phyloP scores from a whole-genome alignment of 2,329 filamentous ascomycete species.

The Penicillium sp. region DNA sequence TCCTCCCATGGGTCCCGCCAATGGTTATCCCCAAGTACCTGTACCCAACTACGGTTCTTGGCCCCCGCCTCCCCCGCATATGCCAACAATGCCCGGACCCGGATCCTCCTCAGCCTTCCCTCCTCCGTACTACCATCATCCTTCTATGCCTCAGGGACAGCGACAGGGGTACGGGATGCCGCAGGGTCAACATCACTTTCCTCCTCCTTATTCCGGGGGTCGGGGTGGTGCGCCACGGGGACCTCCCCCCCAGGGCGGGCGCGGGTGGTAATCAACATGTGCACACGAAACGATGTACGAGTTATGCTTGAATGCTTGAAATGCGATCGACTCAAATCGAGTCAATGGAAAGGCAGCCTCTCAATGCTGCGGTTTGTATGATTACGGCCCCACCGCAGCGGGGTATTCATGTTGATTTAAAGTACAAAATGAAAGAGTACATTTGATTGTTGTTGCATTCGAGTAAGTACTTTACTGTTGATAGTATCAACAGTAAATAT shows the following conservation, averaged over 20 bases:
- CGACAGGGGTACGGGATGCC: constrained; percentile 21
- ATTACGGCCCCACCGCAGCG: background rate
- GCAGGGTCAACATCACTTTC: constrained; percentile 33
- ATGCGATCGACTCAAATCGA: background rate
- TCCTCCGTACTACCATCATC: constrained; percentile 27
- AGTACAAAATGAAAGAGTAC: background rate
- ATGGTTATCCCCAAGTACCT: constrained; percentile 29
- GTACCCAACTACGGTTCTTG: constrained; percentile 37
- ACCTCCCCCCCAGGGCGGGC: constrained; percentile 10
- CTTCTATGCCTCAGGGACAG: constrained; percentile 14
- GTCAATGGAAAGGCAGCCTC: background rate
- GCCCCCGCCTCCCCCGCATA: constrained; percentile 34
- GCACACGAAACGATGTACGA: constrained; percentile 8
- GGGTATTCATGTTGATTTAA: background rate
- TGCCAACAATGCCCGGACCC: constrained; percentile 23
- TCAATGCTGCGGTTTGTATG: background rate
- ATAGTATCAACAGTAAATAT: background rate
- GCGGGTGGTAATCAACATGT: constrained; percentile 13
- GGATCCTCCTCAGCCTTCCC: constrained; percentile 25
- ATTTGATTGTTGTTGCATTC: background rate
- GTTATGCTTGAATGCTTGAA: background rate
- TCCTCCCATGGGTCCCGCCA: constrained; percentile 10
- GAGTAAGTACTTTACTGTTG: background rate
- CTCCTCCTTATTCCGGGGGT: constrained; percentile 30
- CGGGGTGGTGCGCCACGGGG: constrained; percentile 24